Conservation (phyloP, 345 rosid species). For the Gossypium herbaceum region DNA sequence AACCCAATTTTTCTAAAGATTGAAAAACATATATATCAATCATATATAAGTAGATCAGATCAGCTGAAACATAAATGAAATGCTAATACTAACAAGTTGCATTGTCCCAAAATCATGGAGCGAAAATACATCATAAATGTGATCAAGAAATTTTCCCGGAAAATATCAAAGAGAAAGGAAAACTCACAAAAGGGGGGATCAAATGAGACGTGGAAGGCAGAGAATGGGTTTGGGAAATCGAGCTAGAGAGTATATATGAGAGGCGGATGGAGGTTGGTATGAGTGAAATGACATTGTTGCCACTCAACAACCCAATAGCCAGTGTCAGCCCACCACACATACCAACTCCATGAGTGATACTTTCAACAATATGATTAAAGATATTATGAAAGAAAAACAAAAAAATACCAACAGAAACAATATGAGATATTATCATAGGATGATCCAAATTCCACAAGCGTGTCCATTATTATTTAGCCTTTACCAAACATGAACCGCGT, state of each 20-base stretch:
- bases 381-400: too few species aligned
- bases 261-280: not conserved
- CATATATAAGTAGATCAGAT: not conserved
- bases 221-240: not conserved
- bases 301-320: conserved; percentile 5
- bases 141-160: not conserved
- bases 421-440: not conserved
- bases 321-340: not conserved
- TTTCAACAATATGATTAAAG: not conserved
- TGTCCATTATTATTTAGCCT: too few species aligned
- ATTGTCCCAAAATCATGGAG: not conserved
- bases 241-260: not conserved
- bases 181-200: not conserved
- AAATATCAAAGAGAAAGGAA: not conserved
- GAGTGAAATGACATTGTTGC: not conserved
- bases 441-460: not conserved
- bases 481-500: not conserved
- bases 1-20: not conserved
- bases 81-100: not conserved
- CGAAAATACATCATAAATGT: not conserved
- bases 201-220: not conserved
- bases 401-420: too few species aligned
- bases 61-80: not conserved
- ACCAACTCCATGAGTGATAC: not conserved
- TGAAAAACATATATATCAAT: not conserved